A percentile compares a stretch with the other conserved stretches of the same genome.
phyloP scores from a whole-genome alignment of 768 basidiomycete genomes.

The Tephrocybe sp. region DNA sequence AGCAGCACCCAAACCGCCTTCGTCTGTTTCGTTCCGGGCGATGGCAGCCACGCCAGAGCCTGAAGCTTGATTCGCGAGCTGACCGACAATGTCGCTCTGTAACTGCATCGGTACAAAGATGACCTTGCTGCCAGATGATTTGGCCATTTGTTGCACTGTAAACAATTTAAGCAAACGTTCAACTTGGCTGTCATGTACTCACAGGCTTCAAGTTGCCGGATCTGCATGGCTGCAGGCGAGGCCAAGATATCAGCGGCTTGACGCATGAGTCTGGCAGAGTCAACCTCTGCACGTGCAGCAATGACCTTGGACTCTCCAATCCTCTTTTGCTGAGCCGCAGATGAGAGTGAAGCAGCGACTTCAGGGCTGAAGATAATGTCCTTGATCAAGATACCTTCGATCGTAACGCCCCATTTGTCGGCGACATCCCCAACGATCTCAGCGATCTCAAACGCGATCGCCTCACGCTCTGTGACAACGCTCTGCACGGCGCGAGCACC shows the following conservation, averaged over 20 bases:
- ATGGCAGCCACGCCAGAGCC: slow-evolving; percentile 28
- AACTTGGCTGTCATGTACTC: slow-evolving; percentile 21
- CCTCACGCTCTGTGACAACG: slow-evolving; percentile 96
- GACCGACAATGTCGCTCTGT: slow-evolving; percentile 67
- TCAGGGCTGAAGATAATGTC: slow-evolving; percentile 93
- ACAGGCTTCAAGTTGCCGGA: slow-evolving; percentile 90
- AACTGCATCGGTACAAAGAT: slow-evolving; percentile 94
- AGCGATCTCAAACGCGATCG: slow-evolving; percentile 94
- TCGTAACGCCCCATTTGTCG: slow-evolving; percentile 95
- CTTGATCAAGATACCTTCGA: slow-evolving; percentile 95
- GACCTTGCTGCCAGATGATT: slow-evolving; percentile 85
- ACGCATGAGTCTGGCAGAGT: slow-evolving; percentile 92
- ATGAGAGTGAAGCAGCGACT: slow-evolving; percentile 87
- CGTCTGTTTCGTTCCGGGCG: slow-evolving; percentile 38
- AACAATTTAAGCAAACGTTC: background rate
- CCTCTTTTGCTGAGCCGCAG: slow-evolving; percentile 95
- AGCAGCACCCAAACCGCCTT: slow-evolving; percentile 37
- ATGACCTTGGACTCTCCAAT: slow-evolving; percentile 97
- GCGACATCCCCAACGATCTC: slow-evolving; percentile 92
- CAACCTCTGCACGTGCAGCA: slow-evolving; percentile 93
- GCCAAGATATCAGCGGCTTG: slow-evolving; percentile 95
- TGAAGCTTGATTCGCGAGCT: slow-evolving; percentile 36
- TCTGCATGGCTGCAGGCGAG: slow-evolving; percentile 96
- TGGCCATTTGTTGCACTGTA: slow-evolving; percentile 90
- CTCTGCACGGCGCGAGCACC: slow-evolving; percentile 94